A percentile compares a stretch with the other conserved stretches of the same genome.
These are phyloP conservation scores for Pythium vanterpoolii DNA, from an alignment of 352 stramenopile species.

Conservation along the genomic window DNA sequence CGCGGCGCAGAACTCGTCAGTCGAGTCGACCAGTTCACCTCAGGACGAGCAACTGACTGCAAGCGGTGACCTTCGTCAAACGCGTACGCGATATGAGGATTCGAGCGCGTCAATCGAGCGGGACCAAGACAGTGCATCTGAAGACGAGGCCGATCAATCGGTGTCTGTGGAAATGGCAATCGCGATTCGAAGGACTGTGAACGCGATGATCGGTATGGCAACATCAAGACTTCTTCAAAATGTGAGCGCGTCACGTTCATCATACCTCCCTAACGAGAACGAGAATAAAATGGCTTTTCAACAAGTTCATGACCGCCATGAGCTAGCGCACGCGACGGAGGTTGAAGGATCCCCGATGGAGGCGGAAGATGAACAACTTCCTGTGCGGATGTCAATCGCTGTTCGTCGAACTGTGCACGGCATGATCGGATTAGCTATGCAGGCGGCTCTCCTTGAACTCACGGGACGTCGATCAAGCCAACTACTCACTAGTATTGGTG, in stretches of 20 bases:
- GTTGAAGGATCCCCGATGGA: not conserved
- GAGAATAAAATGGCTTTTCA: not conserved
- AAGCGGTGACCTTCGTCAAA: not conserved
- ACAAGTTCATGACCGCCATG: not conserved
- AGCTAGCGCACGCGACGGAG: not conserved
- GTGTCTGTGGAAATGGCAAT: constrained; percentile 40
- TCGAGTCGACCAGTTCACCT: not conserved
- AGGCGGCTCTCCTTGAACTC: constrained; percentile 31
- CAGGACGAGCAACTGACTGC: not conserved
- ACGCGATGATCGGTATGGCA: constrained; percentile 38
- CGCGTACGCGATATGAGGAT: not conserved
- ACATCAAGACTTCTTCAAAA: constrained; percentile 6
- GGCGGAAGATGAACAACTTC: constrained; percentile 17
- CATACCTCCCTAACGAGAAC: not conserved
- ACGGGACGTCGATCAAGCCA: constrained; percentile 26
- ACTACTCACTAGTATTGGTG: constrained; percentile 16
- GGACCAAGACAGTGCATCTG: not conserved
- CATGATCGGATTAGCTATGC: constrained; percentile 43
- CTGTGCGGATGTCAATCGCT: constrained; percentile 38
- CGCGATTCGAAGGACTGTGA: constrained; percentile 38
- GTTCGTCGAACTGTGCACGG: constrained; percentile 34
- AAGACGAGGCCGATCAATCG: not conserved
- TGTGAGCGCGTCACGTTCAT: not conserved
- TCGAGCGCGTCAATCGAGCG: not conserved
- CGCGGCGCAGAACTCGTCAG: not conserved